These are phyloP conservation scores for Cornus controversa DNA, from an alignment of 148 eudicot species.

Conservation along the genomic window DNA sequence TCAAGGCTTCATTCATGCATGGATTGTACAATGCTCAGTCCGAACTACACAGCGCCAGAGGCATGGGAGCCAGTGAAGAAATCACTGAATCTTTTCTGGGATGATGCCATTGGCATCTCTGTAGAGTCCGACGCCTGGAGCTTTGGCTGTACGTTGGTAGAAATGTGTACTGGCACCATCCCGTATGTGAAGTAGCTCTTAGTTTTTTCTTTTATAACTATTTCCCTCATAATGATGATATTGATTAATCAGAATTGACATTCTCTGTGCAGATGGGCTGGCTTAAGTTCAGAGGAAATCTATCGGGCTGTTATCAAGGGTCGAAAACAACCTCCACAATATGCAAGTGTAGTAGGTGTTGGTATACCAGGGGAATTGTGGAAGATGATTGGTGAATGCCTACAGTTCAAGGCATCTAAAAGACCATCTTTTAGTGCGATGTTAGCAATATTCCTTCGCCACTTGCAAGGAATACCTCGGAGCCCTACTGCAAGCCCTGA, in stretches of 20 bases:
- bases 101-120: constrained; percentile 90
- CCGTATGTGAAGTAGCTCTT: constrained; percentile 60
- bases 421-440: constrained; percentile 89
- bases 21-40: constrained; percentile 97
- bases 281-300: constrained; percentile 89
- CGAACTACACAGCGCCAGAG: constrained; percentile 96
- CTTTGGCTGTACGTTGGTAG: constrained; percentile 97
- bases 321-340: constrained; percentile 88
- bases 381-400: constrained; percentile 98
- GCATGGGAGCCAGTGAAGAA: constrained; percentile 98
- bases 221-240: background rate
- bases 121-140: constrained; percentile 99
- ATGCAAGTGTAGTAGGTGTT: constrained; percentile 96
- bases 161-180: constrained; percentile 95
- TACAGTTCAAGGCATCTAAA: constrained; percentile 79
- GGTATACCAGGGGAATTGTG: constrained; percentile 96
- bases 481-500: constrained; percentile 92
- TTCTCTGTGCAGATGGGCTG: constrained; percentile 76
- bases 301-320: constrained; percentile 85
- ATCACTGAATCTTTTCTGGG: constrained; percentile 88
- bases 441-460: constrained; percentile 83
- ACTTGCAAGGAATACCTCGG: constrained; percentile 87
- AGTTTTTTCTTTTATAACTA: constrained; percentile 4
- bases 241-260: constrained; percentile 10
- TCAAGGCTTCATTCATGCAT: constrained; percentile 88